phyloP scores from a whole-genome alignment of 805 yeast genomes.

The Clavispora carvajalis region DNA sequence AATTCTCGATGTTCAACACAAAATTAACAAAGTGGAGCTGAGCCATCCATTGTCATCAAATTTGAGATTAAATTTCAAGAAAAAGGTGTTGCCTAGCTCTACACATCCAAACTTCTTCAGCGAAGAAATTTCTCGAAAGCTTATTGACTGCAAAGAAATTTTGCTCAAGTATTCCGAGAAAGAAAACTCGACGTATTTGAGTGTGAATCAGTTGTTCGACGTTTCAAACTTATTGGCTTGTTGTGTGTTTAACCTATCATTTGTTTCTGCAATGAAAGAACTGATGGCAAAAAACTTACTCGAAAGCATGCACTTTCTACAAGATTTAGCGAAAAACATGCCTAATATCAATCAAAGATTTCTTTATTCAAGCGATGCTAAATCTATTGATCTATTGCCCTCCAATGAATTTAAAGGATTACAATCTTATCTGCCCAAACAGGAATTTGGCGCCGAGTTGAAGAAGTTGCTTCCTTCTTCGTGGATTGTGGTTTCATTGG shows the following conservation, averaged over 20 bases:
- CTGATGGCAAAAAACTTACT: constrained; percentile 10
- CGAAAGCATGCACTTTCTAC: constrained; percentile 14
- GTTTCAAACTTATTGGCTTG: constrained; percentile 6
- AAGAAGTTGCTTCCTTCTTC: constrained; percentile 27
- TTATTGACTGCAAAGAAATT: constrained; percentile 8
- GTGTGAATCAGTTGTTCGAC: constrained; percentile 1
- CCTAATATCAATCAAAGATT: neutral
- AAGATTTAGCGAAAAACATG: constrained; percentile 1
- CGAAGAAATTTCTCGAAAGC: neutral
- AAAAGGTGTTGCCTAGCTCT: neutral
- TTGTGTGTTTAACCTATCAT: constrained; percentile 7
- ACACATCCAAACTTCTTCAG: neutral
- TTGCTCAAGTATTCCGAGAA: constrained; percentile 1
- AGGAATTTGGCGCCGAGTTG: too few species aligned
- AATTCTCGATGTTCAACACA: neutral
- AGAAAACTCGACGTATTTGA: neutral
- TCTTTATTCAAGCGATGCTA: neutral
- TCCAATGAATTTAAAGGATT: too few species aligned
- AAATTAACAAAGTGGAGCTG: neutral
- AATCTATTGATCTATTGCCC: neutral
- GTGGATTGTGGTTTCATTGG: constrained; percentile 61
- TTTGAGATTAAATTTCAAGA: neutral
- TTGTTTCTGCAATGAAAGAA: constrained; percentile 1
- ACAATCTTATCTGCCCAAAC: too few species aligned
- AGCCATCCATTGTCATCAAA: too few species aligned